These are phyloP conservation scores for Dryas integrifolia DNA, from an alignment of 331 rosid species.

Conservation along the genomic window DNA sequence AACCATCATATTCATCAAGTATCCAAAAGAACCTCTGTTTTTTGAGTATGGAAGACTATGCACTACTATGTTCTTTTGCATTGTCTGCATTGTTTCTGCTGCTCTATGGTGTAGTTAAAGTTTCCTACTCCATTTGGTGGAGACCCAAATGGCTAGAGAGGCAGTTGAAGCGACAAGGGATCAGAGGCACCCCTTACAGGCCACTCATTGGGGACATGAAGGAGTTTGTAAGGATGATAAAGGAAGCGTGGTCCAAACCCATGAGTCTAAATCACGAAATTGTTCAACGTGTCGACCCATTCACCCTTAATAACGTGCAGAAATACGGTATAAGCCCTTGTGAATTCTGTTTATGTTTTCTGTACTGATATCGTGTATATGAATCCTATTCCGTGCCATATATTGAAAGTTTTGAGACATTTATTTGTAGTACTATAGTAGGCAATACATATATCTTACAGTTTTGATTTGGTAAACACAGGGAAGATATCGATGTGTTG, in stretches of 20 bases:
- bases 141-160: slow-evolving; percentile 46
- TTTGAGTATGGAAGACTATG: slow-evolving; percentile 27
- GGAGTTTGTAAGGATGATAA: slow-evolving; percentile 36
- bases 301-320: slow-evolving; percentile 30
- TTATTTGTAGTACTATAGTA: too few species aligned
- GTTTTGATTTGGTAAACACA: background rate
- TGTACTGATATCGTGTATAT: background rate
- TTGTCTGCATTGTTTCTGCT: slow-evolving; percentile 28
- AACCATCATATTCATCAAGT: slow-evolving; percentile 3
- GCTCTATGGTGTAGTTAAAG: slow-evolving; percentile 32
- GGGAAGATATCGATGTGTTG: slow-evolving; percentile 48
- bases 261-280: slow-evolving; percentile 41
- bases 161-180: slow-evolving; percentile 43
- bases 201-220: slow-evolving; percentile 46
- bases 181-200: slow-evolving; percentile 47
- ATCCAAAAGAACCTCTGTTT: background rate
- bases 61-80: slow-evolving; percentile 12
- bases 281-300: slow-evolving; percentile 44
- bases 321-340: slow-evolving; percentile 37
- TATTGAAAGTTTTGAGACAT: background rate
- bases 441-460: background rate
- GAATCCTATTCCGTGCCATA: background rate
- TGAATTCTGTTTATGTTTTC: background rate
- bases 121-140: slow-evolving; percentile 40
- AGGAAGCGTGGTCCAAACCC: slow-evolving; percentile 54